These are phyloP conservation scores for Phytophthora litchii DNA, from an alignment of 352 stramenopile species.

Conservation along the genomic window DNA sequence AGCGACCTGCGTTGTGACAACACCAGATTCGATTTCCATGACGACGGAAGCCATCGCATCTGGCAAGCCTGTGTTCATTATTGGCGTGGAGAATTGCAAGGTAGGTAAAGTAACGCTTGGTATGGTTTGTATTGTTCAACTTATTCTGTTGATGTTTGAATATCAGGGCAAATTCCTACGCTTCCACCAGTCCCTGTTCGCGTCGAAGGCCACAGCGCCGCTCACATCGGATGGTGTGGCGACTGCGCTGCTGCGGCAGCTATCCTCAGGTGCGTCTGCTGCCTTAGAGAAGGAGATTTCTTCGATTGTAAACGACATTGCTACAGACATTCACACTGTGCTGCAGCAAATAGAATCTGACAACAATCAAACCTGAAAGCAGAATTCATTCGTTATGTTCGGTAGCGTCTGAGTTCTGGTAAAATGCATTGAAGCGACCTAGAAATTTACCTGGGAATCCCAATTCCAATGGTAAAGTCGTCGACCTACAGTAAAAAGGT, in stretches of 20 bases:
- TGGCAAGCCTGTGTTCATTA: conserved; percentile 56
- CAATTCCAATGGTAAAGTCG: not conserved
- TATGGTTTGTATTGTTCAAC: not conserved
- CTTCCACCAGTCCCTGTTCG: conserved; percentile 55
- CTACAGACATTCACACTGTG: conserved; percentile 2
- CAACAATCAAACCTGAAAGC: conserved; percentile 6
- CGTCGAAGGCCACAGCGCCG: conserved; percentile 31
- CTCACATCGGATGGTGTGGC: conserved; percentile 30
- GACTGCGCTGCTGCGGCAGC: conserved; percentile 1
- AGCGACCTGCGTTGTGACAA: conserved; percentile 64
- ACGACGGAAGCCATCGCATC: conserved; percentile 74
- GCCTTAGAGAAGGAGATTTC: conserved; percentile 51
- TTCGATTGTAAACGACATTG: conserved; percentile 33
- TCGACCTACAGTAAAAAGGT: conserved; percentile 1
- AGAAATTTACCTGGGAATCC: not conserved
- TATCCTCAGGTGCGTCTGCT: conserved; percentile 4
- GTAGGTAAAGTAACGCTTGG: conserved; percentile 22
- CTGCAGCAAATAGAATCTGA: conserved; percentile 9
- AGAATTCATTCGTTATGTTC: conserved; percentile 24
- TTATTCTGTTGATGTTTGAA: conserved; percentile 1
- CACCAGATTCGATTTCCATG: conserved; percentile 84
- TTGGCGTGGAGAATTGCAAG: conserved; percentile 50
- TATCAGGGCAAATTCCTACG: conserved; percentile 55
- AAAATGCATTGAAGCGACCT: conserved; percentile 10
- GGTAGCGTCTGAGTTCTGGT: not conserved